Evolutionary conservation across 345 rosid genomes (phyloP), one percentile per base, ranked within the genome.

Genomic region (Arabidopsis thaliana): DNA sequence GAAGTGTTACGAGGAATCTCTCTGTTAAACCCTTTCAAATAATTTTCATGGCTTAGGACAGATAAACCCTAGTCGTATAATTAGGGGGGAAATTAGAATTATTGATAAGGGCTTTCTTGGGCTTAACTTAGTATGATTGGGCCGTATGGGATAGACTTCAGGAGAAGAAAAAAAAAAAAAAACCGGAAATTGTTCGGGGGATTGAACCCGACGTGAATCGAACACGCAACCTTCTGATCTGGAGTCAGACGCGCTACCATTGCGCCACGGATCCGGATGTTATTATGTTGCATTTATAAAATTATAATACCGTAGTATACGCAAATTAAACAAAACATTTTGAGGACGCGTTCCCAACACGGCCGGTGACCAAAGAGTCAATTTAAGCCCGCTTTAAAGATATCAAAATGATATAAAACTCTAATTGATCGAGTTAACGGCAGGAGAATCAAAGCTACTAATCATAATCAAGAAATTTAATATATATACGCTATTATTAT

Each of bases 211-310:
- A 88, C 96, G 90, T 88, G 86, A 90, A 90, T 90, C 93, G 90
- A 93, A 86, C 93, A 86, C 90, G 91, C 97, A 89, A 93, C 93
- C 98, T 93, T 93, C 93, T 89, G 95, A 90, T 87, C 91, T 86
- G 93, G 98, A 87, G 95, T 87, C 93, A 87, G 95, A 90, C 93
- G 93, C 91, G 93, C 98, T 89, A 89, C 96, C 98, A 87, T 69
- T 93, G 93, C 88, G 91, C 97, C 95, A 87, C 89, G 86, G 91
- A 87, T 88, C 98, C 93, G 73, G 73, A 42, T 12, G 11, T 0
- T 0, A 0, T 10, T 1, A 0, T 0, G 0, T 3, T 7, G 36
- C 22, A 6, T 16, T 57, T 6, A 12, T 30, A 30, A 8, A 12
- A 1, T 3, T 55, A 14, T 13, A 53, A 5, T 25, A 14, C 11